A percentile compares a stretch with the other conserved stretches of the same genome.
Evolutionary conservation across 805 yeast genomes (phyloP).

Genomic region (Myxozyma sirexii): DNA sequence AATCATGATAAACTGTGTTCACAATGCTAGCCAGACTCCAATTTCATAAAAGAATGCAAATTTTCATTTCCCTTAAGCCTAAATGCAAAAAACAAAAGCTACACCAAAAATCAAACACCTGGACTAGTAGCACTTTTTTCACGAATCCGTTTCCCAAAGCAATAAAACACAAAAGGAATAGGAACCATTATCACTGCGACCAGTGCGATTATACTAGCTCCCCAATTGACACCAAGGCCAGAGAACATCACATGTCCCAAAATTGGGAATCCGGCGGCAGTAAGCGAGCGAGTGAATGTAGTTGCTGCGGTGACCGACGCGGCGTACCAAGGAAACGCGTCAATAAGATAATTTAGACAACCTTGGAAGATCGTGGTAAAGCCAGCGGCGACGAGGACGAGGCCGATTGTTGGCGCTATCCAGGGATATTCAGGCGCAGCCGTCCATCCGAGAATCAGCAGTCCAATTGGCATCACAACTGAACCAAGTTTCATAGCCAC

Average conservation of each 20-base stretch:
- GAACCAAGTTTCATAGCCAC: slow-evolving; percentile 53
- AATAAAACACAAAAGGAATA: slow-evolving; percentile 58
- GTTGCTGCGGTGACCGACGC: slow-evolving; percentile 70
- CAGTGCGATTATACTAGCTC: slow-evolving; percentile 56
- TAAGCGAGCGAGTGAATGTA: slow-evolving; percentile 59
- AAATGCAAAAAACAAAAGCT: not conserved
- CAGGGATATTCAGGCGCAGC: slow-evolving; percentile 50
- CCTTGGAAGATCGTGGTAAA: slow-evolving; percentile 62
- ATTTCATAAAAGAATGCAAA: too few species aligned
- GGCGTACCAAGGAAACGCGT: slow-evolving; percentile 58
- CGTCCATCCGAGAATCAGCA: slow-evolving; percentile 68
- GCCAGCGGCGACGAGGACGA: slow-evolving; percentile 56
- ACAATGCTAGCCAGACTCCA: too few species aligned
- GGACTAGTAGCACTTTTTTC: slow-evolving; percentile 8
- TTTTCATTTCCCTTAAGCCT: too few species aligned
- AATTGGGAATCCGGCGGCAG: slow-evolving; percentile 65
- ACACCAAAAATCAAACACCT: not conserved
- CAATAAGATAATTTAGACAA: slow-evolving; percentile 61
- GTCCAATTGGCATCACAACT: slow-evolving; percentile 53
- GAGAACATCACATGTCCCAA: slow-evolving; percentile 58
- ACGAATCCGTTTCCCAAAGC: slow-evolving; percentile 50
- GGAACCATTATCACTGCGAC: slow-evolving; percentile 53
- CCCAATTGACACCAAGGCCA: slow-evolving; percentile 58
- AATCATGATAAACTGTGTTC: too few species aligned
- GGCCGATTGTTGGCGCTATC: slow-evolving; percentile 62